phyloP scores from a whole-genome alignment of 139 green algal species.

The Chlamydomonas eustigma region DNA sequence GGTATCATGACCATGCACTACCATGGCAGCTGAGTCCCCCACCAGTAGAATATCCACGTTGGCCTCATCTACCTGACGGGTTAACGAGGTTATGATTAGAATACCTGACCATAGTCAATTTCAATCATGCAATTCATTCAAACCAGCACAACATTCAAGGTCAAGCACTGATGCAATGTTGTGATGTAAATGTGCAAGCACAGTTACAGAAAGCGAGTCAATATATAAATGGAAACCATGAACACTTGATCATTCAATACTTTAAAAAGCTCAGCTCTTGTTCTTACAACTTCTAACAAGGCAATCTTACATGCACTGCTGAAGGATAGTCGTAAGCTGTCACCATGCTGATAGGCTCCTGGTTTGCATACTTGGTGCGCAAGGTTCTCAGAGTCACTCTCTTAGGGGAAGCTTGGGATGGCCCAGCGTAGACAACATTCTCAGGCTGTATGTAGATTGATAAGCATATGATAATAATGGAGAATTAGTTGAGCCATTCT shows the following conservation, averaged over 20 bases:
- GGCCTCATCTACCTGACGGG: slow-evolving; percentile 86
- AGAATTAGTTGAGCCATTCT: too few relatives aligned
- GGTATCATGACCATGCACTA: slow-evolving; percentile 98
- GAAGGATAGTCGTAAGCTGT: slow-evolving; percentile 99
- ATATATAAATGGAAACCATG: background rate
- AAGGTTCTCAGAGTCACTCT: slow-evolving; percentile 84
- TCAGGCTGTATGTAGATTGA: slow-evolving; percentile 42
- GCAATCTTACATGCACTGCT: slow-evolving; percentile 82
- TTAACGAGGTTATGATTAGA: too few relatives aligned
- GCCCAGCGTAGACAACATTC: slow-evolving; percentile 60
- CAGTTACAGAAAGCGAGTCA: too few relatives aligned
- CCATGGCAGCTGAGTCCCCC: slow-evolving; percentile 93
- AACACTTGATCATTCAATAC: too few relatives aligned
- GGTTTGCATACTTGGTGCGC: slow-evolving; percentile 68
- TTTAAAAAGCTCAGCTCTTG: too few relatives aligned
- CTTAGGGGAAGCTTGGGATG: slow-evolving; percentile 27
- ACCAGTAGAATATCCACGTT: slow-evolving; percentile 94
- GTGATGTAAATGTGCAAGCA: background rate
- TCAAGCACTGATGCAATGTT: too few relatives aligned
- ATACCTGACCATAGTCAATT: too few relatives aligned
- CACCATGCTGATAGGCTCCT: slow-evolving; percentile 85
- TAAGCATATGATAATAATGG: too few relatives aligned
- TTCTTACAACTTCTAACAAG: too few relatives aligned
- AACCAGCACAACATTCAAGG: too few relatives aligned
- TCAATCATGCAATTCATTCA: too few relatives aligned